Base-by-base conservation (phyloP, 306 rosid genomes). In the Delonix regia region DNA sequence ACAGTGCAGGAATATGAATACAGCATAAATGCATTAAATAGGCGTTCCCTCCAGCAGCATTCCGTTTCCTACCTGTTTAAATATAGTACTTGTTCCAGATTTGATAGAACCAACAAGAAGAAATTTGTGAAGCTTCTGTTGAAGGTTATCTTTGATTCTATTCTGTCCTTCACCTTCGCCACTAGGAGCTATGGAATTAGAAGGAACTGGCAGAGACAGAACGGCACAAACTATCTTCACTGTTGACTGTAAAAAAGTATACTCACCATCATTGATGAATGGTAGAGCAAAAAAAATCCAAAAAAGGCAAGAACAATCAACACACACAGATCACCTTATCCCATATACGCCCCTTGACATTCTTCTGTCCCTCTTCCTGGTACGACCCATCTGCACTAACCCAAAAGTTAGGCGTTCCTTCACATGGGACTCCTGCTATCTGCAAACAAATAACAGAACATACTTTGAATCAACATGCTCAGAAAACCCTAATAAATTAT, bases 351-450 rank as follows among this genome's bases (percentile, higher is more conserved):
- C 90, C 98, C 70, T 78, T 84, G 0, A 77, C 71, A 0, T 73
- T 56, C 33, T 53, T 88, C 87, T 90, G 91, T 78, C 98, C 98
- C 74, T 87, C 98, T 87, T 94, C 97, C 81, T 79, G 88, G 87
- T 79, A 89, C 18, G 96, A 78, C 55, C 98, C 97, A 76, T 91
- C 94, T 28, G 82, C 75, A 60, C 36, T 78, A 76, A 94, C 87
- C 98, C 98, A 94, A 86, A 83, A 91, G 78, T 81, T 79, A 38
- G 91, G 86, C 7, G 73, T 75, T 81, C 97, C 98, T 84, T 88
- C 98, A 84, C 97, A 91, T 4, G 87, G 92, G 27, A 90, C 96
- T 64, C 96, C 85, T 39, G 89, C 97, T 76, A 81, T 7, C 98
- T 94, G 91, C 86, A 85, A 56, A 64, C 63, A 48, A 30, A 11